Evolutionary conservation across 768 basidiomycete species (phyloP).

Genomic region (Cystoderma amianthinum): DNA sequence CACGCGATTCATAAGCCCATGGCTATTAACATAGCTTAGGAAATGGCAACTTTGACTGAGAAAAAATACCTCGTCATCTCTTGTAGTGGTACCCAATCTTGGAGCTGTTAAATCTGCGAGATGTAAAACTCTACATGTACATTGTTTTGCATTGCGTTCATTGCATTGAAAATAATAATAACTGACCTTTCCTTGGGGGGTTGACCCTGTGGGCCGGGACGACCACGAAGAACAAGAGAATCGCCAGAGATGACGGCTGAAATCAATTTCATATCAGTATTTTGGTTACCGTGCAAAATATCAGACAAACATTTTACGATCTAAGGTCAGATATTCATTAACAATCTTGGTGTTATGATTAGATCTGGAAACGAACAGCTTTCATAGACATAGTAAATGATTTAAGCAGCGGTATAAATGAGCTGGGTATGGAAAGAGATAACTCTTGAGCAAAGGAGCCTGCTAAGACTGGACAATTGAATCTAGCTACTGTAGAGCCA

Average conservation of each 20-base stretch:
- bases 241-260: conserved; percentile 88
- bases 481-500: too few relatives aligned
- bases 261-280: conserved; percentile 1
- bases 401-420: too few relatives aligned
- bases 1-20: conserved; percentile 90
- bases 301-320: conserved; percentile 69
- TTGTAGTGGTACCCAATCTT: conserved; percentile 69
- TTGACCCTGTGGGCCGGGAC: conserved; percentile 75
- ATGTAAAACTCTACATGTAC: conserved; percentile 77
- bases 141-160: neutral
- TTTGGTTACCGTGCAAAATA: too few relatives aligned
- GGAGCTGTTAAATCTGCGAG: conserved; percentile 85
- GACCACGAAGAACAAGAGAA: conserved; percentile 76
- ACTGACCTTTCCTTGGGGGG: conserved; percentile 83
- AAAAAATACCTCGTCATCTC: conserved; percentile 80
- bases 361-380: conserved; percentile 51
- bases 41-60: conserved; percentile 1
- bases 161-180: neutral
- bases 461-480: too few relatives aligned
- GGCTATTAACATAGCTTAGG: conserved; percentile 36
- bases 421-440: too few relatives aligned
- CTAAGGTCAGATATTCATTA: too few relatives aligned
- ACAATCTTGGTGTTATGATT: too few relatives aligned
- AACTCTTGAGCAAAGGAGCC: too few relatives aligned
- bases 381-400: conserved; percentile 81